A percentile compares a stretch with the other conserved stretches of the same genome.
These are phyloP conservation scores for Cladorrhinum sp. DNA, from an alignment of 2,329 filamentous ascomycete species.

Conservation along the genomic window DNA sequence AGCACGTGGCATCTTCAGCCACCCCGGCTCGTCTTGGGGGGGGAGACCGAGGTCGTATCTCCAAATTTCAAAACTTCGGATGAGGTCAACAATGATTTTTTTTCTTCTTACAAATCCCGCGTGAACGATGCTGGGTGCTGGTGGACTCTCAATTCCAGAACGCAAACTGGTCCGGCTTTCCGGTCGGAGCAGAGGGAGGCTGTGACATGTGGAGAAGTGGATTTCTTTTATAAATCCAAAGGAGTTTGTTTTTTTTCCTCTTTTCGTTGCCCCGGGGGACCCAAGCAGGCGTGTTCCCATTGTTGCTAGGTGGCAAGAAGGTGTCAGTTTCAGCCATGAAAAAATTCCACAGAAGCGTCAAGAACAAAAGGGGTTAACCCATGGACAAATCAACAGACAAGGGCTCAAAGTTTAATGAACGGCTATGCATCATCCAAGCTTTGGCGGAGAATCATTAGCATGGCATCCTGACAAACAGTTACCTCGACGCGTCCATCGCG, in stretches of 20 bases:
- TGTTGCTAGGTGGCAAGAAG: background rate
- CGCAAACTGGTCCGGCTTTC: background rate
- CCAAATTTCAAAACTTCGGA: background rate
- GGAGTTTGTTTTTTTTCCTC: background rate
- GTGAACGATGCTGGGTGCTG: no score
- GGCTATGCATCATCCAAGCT: background rate
- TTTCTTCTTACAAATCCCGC: background rate
- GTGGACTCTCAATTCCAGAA: no score
- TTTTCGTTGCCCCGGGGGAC: background rate
- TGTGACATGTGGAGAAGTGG: background rate
- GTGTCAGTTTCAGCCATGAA: background rate
- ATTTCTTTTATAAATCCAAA: background rate
- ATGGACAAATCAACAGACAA: background rate
- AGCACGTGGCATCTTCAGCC: background rate
- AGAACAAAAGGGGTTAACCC: background rate
- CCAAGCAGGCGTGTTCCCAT: background rate
- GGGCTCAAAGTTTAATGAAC: background rate
- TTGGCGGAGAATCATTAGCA: background rate
- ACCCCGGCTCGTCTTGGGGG: background rate
- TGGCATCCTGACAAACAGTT: slow-evolving; percentile 8
- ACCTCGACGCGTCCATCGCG: slow-evolving; percentile 10
- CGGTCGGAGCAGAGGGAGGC: background rate
- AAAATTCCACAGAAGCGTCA: background rate
- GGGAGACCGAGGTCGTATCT: background rate
- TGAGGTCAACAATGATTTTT: background rate